Evolutionary conservation across 2,329 filamentous ascomycete genomes (phyloP).

Genomic region (Samsoniella hepiali): DNA sequence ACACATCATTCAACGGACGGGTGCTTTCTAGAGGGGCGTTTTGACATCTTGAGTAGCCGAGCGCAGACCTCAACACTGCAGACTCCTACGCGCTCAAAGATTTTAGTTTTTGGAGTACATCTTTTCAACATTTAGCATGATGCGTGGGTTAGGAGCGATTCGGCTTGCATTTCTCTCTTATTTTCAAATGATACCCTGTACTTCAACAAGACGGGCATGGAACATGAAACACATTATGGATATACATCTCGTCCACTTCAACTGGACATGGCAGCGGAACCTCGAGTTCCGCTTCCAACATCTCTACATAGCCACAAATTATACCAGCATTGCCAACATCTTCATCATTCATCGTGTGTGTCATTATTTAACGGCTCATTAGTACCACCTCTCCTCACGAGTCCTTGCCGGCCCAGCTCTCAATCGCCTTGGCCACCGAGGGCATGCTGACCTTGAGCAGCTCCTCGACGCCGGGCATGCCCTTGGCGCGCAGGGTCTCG

Average conservation of each 20-base stretch:
- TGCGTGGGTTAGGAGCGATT: constrained; percentile 6
- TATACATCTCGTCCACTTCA: constrained; percentile 27
- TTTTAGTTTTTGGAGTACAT: constrained; percentile 23
- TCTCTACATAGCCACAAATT: background rate
- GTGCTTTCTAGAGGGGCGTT: constrained; percentile 22
- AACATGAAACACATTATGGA: background rate
- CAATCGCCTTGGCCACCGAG: constrained; percentile 55
- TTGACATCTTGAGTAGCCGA: constrained; percentile 19
- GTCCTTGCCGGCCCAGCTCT: constrained; percentile 1
- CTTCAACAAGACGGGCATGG: constrained; percentile 31
- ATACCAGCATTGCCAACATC: background rate
- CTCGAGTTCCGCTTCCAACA: background rate
- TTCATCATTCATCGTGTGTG: background rate
- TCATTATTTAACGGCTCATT: background rate
- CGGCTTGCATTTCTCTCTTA: constrained; percentile 16
- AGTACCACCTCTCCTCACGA: background rate
- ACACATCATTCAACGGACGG: constrained; percentile 27
- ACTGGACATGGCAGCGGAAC: constrained; percentile 27
- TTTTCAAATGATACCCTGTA: constrained; percentile 34
- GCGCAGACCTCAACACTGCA: constrained; percentile 33
- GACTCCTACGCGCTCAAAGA: background rate
- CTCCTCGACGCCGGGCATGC: constrained; percentile 62
- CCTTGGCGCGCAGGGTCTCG: constrained; percentile 60
- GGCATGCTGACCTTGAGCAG: constrained; percentile 82
- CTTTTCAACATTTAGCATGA: constrained; percentile 27